Percentiles rank a stretch among this genome's conserved stretches.
phyloP scores from a whole-genome alignment of 441 rosid genomes.

The Erysimum pusillum region DNA sequence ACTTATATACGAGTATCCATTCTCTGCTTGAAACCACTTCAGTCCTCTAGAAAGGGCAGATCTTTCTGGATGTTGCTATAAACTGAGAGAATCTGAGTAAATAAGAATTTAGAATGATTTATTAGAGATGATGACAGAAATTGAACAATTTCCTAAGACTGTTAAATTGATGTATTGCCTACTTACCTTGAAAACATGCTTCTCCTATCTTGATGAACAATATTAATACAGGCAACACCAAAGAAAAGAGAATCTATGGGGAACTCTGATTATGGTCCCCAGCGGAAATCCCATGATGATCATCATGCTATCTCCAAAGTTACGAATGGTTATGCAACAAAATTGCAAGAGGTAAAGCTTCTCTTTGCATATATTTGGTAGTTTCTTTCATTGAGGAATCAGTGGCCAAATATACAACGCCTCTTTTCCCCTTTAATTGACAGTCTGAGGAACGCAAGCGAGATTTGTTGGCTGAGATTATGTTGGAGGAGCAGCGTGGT shows the following conservation, averaged over 20 bases:
- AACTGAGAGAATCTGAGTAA: slow-evolving; percentile 12
- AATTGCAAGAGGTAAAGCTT: slow-evolving; percentile 68
- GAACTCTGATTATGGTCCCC: slow-evolving; percentile 47
- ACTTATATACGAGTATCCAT: neutral
- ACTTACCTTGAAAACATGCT: slow-evolving; percentile 20
- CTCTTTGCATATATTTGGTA: neutral
- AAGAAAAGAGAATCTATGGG: slow-evolving; percentile 52
- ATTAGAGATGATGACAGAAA: slow-evolving; percentile 64
- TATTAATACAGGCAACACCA: slow-evolving; percentile 57
- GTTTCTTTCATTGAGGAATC: slow-evolving; percentile 18
- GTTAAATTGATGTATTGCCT: slow-evolving; percentile 29
- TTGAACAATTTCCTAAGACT: slow-evolving; percentile 52
- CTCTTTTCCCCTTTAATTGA: slow-evolving; percentile 35
- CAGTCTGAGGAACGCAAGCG: slow-evolving; percentile 89
- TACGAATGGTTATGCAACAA: slow-evolving; percentile 61
- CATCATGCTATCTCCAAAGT: slow-evolving; percentile 55
- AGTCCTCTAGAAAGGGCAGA: neutral
- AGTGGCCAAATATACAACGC: slow-evolving; percentile 4
- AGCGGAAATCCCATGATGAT: slow-evolving; percentile 53
- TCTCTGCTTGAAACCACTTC: neutral
- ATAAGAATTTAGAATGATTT: slow-evolving; percentile 2
- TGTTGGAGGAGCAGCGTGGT: slow-evolving; percentile 76
- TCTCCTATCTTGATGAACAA: slow-evolving; percentile 6
- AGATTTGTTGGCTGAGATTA: slow-evolving; percentile 69
- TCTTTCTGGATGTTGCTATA: neutral